Base-by-base conservation (phyloP, 768 basidiomycete species). In the Suillus plorans region DNA sequence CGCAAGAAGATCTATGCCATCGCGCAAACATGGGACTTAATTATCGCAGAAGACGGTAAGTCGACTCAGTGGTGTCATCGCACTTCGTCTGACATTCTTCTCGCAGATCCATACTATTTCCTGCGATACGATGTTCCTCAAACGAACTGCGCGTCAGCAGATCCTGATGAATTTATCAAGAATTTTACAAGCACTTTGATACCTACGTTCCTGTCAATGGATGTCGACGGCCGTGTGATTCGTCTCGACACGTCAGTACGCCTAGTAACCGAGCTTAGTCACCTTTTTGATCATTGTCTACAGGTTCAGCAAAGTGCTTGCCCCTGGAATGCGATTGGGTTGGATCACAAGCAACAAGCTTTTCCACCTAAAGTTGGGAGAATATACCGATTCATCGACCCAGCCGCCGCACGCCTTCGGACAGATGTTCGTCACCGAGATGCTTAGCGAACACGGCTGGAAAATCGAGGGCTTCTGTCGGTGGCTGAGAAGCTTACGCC, bases 281-380 rank as follows among this genome's bases (percentile, higher is more conserved):
- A 13, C n/a, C 2, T 55, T 39, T 39, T 34, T 60, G 36, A 25
- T 28, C 9, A 3, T 28, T 28, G 13, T 22, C 3, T 50, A 3
- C 52, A 78, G 76, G 56, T 77, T 82, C 69, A 77, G 76, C 72
- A 81, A 82, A 68, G 76, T 80, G 37, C 73, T 82, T 63, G 81
- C 79, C 7, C 82, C 82, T 2, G 82, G 82, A 39, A 80, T 81
- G 68, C 79, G 82, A 37, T 73, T 82, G 52, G 82, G 80, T 25
- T 80, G 77, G 77, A 76, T 79, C 63, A 79, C 80, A 31, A 71
- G 72, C 68, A 76, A 68, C 69, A 52, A 72, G 6, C 60, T 75
- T 64, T 80, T 81, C 73, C 73, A 74, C 56, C 70, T 74, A 39
- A 72, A 77, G 53, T 74, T 80, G 60, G 69, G 76, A 62, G 63